Evolutionary conservation across 164 flowering plant genomes (phyloP).

Genomic region (Houttuynia cordata): DNA sequence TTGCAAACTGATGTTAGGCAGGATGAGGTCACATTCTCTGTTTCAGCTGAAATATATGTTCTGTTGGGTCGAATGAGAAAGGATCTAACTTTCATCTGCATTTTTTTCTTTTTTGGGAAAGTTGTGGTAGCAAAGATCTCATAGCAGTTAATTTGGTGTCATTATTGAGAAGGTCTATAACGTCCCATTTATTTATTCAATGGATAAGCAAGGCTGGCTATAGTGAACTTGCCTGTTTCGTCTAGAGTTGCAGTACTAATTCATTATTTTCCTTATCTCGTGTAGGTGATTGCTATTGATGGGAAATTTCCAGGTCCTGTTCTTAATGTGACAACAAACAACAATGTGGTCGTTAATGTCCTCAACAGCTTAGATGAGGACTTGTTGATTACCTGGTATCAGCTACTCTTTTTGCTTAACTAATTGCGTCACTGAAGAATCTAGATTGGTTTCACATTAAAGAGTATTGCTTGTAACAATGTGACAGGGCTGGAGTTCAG

Average conservation of each 20-base stretch:
- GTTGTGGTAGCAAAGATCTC: no score
- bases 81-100: no score
- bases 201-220: no score
- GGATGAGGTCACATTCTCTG: no score
- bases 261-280: constrained; percentile 1
- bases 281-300: constrained; percentile 83
- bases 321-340: constrained; percentile 74
- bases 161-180: no score
- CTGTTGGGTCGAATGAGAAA: no score
- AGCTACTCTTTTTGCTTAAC: neutral
- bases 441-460: neutral
- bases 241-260: neutral
- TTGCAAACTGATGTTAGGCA: no score
- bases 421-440: neutral
- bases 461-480: neutral
- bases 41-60: no score
- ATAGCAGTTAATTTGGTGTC: no score
- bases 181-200: no score
- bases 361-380: constrained; percentile 69
- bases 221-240: no score
- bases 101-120: no score
- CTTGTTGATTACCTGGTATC: constrained; percentile 67
- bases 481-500: constrained; percentile 7
- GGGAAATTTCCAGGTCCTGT: constrained; percentile 81
- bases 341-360: constrained; percentile 70